Base-by-base conservation (phyloP, 257 asterid species). In the Phtheirospermum japonicum region DNA sequence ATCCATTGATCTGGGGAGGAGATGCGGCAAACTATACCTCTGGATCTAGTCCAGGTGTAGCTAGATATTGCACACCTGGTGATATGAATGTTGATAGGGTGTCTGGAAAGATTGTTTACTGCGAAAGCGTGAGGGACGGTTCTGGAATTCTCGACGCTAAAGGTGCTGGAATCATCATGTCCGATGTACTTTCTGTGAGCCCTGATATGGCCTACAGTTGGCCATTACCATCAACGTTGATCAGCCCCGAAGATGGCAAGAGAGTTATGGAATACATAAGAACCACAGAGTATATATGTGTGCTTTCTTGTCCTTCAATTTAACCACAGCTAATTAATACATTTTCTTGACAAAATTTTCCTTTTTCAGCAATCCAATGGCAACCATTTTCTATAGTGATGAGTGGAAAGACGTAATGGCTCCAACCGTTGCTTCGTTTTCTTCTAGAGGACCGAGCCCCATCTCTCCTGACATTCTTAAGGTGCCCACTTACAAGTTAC, bases 1-100 rank as follows among this genome's bases (percentile, higher is more conserved):
- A 85, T 28, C 93, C 95, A 9, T 68, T 88, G 16, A 74, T 88
- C 17, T 82, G 88, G 82, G 96, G 86, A 36, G 90, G 95, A 57
- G 87, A 84, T 28, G 95, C 83, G 19, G 82, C 88, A 23, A 80
- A 80, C 76, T 80, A 80, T 42, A 80, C 83, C 13, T 57, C 26
- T 14, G 87, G 87, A 13, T 72, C 80, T 0, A 68, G 75, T 57
- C 72, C 81, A 0, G 79, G 72, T 46, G 5, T 18, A n/a, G 40
- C 83, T 0, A 61, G 23, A 37, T 49, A 14, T 8, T 80, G 87
- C 60, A 0, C 67, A 12, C 6, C 39, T 0, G 80, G 54, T 46
- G 64, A 80, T 12, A 73, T 81, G 83, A 78, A 53, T 48, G 49
- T 39, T 5, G 79, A 68, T n/a, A 64, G 11, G 14, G 83, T 81